Percentiles rank a stretch among this genome's conserved stretches.
Evolutionary conservation across 371 early-diverging fungal genomes (phyloP).

Genomic region (Polyrhizophydium stewartii): DNA sequence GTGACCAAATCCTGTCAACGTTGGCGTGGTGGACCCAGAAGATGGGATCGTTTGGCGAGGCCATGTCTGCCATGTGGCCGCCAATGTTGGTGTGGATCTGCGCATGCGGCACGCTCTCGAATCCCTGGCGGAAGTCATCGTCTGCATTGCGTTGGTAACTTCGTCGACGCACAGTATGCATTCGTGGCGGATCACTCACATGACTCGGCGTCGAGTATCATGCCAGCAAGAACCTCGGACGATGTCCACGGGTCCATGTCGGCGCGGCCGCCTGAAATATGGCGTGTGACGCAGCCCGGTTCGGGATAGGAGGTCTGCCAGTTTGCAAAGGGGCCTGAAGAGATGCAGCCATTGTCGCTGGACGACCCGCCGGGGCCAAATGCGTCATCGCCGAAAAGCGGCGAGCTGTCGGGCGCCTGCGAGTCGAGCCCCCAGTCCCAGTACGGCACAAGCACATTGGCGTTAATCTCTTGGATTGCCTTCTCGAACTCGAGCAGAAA

Average conservation of each 20-base stretch:
- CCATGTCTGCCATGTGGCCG: slow-evolving; percentile 10
- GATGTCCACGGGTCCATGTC: no score
- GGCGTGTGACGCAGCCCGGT: background rate
- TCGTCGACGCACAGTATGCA: no score
- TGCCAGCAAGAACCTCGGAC: no score
- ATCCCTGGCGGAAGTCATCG: slow-evolving; percentile 21
- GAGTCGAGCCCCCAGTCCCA: slow-evolving; percentile 32
- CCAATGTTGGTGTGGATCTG: slow-evolving; percentile 33
- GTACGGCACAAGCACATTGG: slow-evolving; percentile 18
- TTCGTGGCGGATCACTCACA: no score
- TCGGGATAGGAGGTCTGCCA: background rate
- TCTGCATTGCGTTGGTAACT: no score
- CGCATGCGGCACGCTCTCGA: slow-evolving; percentile 38
- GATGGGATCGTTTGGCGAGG: slow-evolving; percentile 46
- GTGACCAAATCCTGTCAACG: slow-evolving; percentile 42
- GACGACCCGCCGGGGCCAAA: background rate
- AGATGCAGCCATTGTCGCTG: background rate
- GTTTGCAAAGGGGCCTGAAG: slow-evolving; percentile 1
- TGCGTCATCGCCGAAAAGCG: background rate
- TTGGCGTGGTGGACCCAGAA: slow-evolving; percentile 52
- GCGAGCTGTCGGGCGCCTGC: slow-evolving; percentile 18
- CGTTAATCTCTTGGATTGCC: slow-evolving; percentile 19
- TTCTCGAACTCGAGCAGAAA: slow-evolving; percentile 17
- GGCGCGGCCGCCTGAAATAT: background rate
- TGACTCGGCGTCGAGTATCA: background rate